Percentiles rank a stretch among this genome's conserved stretches.
These are phyloP conservation scores for Meredithiella fracta DNA, from an alignment of 2,329 filamentous ascomycete genomes.

Conservation along the genomic window DNA sequence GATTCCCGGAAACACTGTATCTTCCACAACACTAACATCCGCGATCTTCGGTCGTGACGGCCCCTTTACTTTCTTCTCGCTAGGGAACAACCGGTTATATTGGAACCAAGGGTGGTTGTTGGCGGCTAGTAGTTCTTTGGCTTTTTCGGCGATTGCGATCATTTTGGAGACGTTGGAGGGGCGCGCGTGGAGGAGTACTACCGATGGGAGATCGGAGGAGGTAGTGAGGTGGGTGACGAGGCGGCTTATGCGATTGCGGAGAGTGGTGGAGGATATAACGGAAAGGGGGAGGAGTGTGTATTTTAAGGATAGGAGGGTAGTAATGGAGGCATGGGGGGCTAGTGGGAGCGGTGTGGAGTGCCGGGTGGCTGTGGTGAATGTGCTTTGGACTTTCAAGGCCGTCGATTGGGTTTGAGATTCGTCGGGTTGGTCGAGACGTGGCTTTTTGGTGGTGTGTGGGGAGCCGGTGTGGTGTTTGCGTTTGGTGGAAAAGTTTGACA, in stretches of 20 bases:
- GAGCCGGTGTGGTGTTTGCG: slow-evolving; percentile 5
- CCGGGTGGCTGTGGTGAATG: background rate
- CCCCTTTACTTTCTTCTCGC: background rate
- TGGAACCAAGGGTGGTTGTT: slow-evolving; percentile 34
- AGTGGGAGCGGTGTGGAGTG: slow-evolving; percentile 4
- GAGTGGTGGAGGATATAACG: slow-evolving; percentile 43
- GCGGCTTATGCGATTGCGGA: slow-evolving; percentile 35
- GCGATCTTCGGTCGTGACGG: background rate
- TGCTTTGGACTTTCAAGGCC: too few species aligned
- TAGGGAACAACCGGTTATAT: slow-evolving; percentile 40
- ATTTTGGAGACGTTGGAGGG: slow-evolving; percentile 43
- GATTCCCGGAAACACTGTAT: background rate
- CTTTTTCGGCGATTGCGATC: slow-evolving; percentile 50
- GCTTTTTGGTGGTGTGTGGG: slow-evolving; percentile 1
- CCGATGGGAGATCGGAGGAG: slow-evolving; percentile 15
- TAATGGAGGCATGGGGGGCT: background rate
- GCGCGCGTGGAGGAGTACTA: slow-evolving; percentile 35
- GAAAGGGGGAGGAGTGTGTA: slow-evolving; percentile 36
- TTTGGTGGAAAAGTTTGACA: slow-evolving; percentile 3
- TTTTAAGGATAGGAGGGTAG: slow-evolving; percentile 5
- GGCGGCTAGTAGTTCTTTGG: slow-evolving; percentile 37
- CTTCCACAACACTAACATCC: background rate
- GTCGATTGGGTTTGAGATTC: too few species aligned
- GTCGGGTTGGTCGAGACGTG: background rate
- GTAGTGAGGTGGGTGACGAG: slow-evolving; percentile 28